A percentile compares a stretch with the other conserved stretches of the same genome.
These are phyloP conservation scores for Uncinocarpus reesii DNA, from an alignment of 2,329 filamentous ascomycete species.

Conservation along the genomic window DNA sequence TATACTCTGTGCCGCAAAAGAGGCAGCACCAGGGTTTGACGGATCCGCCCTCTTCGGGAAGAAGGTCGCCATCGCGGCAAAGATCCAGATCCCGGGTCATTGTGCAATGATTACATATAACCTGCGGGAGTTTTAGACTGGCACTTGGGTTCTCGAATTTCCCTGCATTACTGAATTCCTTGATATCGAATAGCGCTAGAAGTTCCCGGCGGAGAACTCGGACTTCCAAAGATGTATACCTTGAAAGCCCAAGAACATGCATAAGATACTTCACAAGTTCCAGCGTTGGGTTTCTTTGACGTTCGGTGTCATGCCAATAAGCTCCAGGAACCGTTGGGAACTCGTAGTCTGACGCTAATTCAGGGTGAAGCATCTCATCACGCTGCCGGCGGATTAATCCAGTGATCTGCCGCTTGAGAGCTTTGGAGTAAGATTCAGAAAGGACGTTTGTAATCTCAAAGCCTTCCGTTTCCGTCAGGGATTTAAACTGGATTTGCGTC, in stretches of 20 bases:
- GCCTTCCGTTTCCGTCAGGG: constrained; percentile 48
- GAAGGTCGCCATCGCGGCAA: constrained; percentile 75
- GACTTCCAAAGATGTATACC: constrained; percentile 79
- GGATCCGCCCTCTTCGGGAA: constrained; percentile 42
- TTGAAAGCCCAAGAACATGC: constrained; percentile 84
- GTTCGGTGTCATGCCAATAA: constrained; percentile 44
- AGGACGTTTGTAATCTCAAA: constrained; percentile 56
- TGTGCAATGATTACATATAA: constrained; percentile 86
- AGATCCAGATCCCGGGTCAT: constrained; percentile 81
- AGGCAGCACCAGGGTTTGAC: constrained; percentile 59
- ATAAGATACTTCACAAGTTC: constrained; percentile 89
- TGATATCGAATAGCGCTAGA: constrained; percentile 79
- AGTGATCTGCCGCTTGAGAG: constrained; percentile 78
- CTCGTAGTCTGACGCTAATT: constrained; percentile 73
- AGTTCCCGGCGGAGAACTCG: constrained; percentile 81
- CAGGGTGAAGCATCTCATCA: constrained; percentile 77
- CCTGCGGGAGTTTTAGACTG: constrained; percentile 58
- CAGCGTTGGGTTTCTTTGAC: constrained; percentile 60
- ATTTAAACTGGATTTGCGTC: constrained; percentile 52
- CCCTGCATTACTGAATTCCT: constrained; percentile 85
- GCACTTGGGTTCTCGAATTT: constrained; percentile 77
- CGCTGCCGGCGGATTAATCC: constrained; percentile 75
- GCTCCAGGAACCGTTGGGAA: constrained; percentile 64
- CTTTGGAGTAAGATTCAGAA: constrained; percentile 74
- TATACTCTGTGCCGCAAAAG: constrained; percentile 65